Base-by-base conservation (phyloP, 2,329 filamentous ascomycete genomes). In the Aspergillus pseudoglaucus region DNA sequence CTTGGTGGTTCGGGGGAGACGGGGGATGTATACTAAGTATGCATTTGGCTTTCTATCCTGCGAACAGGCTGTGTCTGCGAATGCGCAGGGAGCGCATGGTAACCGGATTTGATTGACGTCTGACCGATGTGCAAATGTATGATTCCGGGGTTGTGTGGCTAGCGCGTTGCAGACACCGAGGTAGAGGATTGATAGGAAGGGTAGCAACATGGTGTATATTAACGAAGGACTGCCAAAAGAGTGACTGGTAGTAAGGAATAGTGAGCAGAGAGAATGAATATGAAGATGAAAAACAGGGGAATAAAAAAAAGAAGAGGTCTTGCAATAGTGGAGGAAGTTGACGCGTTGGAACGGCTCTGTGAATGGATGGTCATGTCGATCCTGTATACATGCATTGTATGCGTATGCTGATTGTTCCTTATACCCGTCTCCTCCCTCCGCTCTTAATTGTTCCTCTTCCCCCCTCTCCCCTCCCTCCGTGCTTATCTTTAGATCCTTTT, bases 81-180 rank as follows among this genome's bases (percentile, higher is more conserved):
- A 58, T 1, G 57, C 47, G 30, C 57, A 59, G 15, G 44, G 44
- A 3, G 49, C 38, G 33, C 48, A 53, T 20, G 51, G 47, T 10
- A 59, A 43, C 4, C 14, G 20, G n/a, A 42, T 15, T 30, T 42
- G 7, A 27, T 27, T 25, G 40, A 12, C 4, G 33, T 37, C 17
- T 37, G 33, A n/a, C n/a, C 17, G 25, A 30, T 30, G 10, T 10
- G 10, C 25, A 30, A 30, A 1, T 4, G 9, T 30, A 12, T 30
- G 10, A 30, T 30, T 30, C 10, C 10, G 25, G 4, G 25, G 25
- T 30, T 30, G 25, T 12, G 9, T 30, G 25, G 25, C 25, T 12
- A 30, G 25, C 10, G 25, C 25, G 25, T 9, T 30, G 25, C 25
- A 37, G 7, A n/a, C 33, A 5, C 33, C n/a, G 18, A 41, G 39